These are phyloP conservation scores for Penicillium sp. DNA, from an alignment of 2,329 filamentous ascomycete species.

Conservation along the genomic window DNA sequence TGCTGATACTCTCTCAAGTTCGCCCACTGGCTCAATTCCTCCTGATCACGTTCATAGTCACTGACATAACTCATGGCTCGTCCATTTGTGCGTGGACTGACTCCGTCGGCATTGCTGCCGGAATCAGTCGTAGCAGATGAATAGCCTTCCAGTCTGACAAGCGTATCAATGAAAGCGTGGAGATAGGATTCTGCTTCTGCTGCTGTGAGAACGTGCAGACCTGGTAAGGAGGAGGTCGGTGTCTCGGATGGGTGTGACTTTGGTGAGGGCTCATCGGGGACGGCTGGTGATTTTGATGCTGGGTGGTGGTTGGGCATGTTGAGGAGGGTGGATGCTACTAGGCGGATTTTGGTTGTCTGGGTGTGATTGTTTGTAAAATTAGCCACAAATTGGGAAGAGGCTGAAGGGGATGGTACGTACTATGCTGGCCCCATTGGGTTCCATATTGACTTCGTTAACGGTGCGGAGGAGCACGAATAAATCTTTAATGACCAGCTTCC, in stretches of 20 bases:
- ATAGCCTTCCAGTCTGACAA: conserved; percentile 73
- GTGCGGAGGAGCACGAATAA: conserved; percentile 73
- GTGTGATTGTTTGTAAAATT: conserved; percentile 5
- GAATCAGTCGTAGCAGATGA: conserved; percentile 33
- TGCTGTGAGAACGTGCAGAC: conserved; percentile 36
- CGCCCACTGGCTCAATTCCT: conserved; percentile 76
- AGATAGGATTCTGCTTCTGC: conserved; percentile 71
- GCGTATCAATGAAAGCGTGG: conserved; percentile 71
- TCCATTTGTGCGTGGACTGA: conserved; percentile 48
- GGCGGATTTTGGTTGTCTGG: conserved; percentile 79
- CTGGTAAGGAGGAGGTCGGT: conserved; percentile 45
- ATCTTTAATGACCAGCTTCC: conserved; percentile 79
- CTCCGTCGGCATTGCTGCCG: conserved; percentile 36
- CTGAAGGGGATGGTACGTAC: conserved; percentile 50
- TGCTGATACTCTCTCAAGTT: conserved; percentile 77
- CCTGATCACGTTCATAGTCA: conserved; percentile 68
- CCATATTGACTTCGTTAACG: conserved; percentile 83
- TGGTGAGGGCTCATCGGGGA: conserved; percentile 29
- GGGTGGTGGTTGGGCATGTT: conserved; percentile 62
- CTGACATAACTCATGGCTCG: conserved; percentile 44
- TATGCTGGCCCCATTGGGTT: conserved; percentile 68
- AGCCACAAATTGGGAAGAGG: neutral
- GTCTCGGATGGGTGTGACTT: conserved; percentile 64
- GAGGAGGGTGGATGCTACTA: conserved; percentile 79
- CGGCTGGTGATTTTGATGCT: conserved; percentile 10